Base-by-base conservation (phyloP, 345 rosid genomes). In the sweet orange (Citrus sinensis) region DNA sequence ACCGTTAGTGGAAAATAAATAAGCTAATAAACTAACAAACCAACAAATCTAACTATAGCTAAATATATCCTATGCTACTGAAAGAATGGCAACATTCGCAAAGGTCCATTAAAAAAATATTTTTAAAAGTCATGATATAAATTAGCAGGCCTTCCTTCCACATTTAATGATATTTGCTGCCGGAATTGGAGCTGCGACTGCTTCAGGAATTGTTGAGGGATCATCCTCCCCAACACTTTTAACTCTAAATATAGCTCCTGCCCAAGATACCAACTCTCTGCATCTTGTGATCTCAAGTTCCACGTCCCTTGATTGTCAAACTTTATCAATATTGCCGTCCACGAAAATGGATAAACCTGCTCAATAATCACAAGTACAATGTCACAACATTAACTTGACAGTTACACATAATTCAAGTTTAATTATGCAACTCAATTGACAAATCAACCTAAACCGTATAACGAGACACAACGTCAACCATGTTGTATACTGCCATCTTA, bases 221-320 rank as follows among this genome's bases (percentile, higher is more conserved):
- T 78, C 80, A 20, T 76, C 66, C 49, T 77, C 60, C 6, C 68
- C 37, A 39, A 14, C 20, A 32, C 83, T 67, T 80, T 73, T 73
- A 25, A 87, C 88, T 71, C 87, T 83, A 86, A 29, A 70, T 84
- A 87, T 2, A 88, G 70, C 63, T 88, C 83, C 67, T 86, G 91
- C 22, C 88, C 89, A 8, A 83, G 88, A 79, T 78, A 86, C 70
- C 78, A 81, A 5, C 80, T 63, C 73, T 85, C 89, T 30, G 77
- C 79, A 63, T 83, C 24, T 71, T 85, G 87, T 14, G 90, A 87
- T 79, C 92, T 82, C 83, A 87, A 72, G 69, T 81, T 87, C 90
- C 92, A 87, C 81, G 83, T 69, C n/a, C 90, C 89, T 16, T 77
- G 78, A 67, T 82, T 87, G 76, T 89, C 92, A 74, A 87, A 42